Base-by-base conservation (phyloP, 768 basidiomycete genomes). In the Hydnum rufescens region DNA sequence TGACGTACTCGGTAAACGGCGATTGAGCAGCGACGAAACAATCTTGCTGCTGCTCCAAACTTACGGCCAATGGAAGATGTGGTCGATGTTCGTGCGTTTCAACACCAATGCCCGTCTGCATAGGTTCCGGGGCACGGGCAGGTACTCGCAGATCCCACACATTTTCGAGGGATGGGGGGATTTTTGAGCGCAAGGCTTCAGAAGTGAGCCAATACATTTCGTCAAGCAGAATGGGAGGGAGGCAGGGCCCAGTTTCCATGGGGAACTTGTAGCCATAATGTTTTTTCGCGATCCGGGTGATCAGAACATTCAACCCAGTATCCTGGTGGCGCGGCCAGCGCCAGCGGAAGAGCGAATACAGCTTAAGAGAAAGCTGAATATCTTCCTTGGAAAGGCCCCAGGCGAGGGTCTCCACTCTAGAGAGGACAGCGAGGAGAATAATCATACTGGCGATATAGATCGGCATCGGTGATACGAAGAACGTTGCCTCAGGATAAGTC, bases 381-480 rank as follows among this genome's bases (percentile, higher is more conserved):
- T 89, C 86, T 64, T 87, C 81, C 28, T 83, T 67, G 34, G 80
- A 82, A 39, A 75, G 74, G 53, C 77, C 69, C 39, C 70, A 72
- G 1, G 80, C 65, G 25, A 86, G 70, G 42, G 72, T 73, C 26
- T 82, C 75, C 55, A 80, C 81, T 51, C 75, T 75, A 3, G 81
- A 83, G 74, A 85, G 85, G 59, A 82, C 82, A 1, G 86, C 86
- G 61, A 80, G 87, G 19, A 89, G 71, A 55, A 89, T 87, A 54
- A 87, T 83, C 86, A 89, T 87, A 4, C 85, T 86, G 0, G 85
- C 80, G 51, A 89, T 86, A 64, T 89, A 86, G 19, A 89, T 70
- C 13, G 86, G 86, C 54, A 84, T 84, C 2, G 86, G 86, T 3
- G 86, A 87, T 22, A 82, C 82, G 62, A 88, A 88, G 68, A 89